Evolutionary conservation across 371 early-diverging fungal species (phyloP).

Genomic region (Mortierella sp.): DNA sequence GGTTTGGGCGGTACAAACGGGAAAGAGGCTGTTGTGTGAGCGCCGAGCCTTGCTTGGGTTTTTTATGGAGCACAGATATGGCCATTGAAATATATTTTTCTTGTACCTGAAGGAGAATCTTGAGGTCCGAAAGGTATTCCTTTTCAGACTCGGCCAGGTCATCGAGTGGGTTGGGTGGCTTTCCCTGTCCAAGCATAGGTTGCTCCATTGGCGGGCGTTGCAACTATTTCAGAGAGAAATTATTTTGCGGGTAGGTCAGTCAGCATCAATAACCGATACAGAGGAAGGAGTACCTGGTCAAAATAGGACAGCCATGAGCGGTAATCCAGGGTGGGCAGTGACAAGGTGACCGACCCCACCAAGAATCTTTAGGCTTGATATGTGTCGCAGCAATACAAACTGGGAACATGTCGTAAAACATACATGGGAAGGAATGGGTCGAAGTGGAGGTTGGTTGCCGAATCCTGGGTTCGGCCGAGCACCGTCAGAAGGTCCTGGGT

Average conservation of each 20-base stretch:
- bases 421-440: constrained; percentile 51
- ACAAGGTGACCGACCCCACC: background rate
- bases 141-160: constrained; percentile 32
- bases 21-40: constrained; percentile 16
- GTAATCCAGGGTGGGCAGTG: background rate
- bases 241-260: background rate
- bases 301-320: background rate
- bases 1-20: background rate
- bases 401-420: background rate
- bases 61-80: too few species aligned
- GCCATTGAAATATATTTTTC: background rate
- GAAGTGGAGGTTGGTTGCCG: constrained; percentile 27
- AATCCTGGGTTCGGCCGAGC: constrained; percentile 39
- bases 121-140: constrained; percentile 32
- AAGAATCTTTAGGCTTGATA: background rate
- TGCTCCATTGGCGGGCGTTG: constrained; percentile 34
- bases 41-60: background rate
- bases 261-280: background rate
- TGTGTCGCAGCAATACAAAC: background rate
- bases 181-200: constrained; percentile 8
- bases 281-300: background rate
- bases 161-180: constrained; percentile 25
- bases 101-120: constrained; percentile 38
- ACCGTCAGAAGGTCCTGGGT: constrained; percentile 13
- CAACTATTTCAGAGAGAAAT: background rate